Conservation (phyloP, 495 filamentous ascomycete species). For the Beverwykella pulmonaria region DNA sequence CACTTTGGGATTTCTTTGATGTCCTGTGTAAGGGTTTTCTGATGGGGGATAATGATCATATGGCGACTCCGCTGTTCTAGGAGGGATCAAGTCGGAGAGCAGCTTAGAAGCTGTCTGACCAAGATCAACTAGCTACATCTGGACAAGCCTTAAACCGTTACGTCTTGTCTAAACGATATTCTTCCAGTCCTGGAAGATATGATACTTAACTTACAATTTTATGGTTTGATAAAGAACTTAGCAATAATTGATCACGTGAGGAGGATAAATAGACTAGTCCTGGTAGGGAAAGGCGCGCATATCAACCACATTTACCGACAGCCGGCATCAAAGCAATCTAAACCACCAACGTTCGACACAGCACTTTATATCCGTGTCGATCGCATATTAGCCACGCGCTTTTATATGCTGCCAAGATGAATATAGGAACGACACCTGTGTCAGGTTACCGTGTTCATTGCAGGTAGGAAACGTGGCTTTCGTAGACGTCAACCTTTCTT, state of each 20-base stretch:
- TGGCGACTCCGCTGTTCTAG: no score
- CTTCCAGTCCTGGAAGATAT: no score
- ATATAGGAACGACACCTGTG: neutral
- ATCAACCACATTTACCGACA: slow-evolving; percentile 2
- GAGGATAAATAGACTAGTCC: neutral
- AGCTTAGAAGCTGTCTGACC: no score
- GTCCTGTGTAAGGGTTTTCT: no score
- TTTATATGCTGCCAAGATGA: slow-evolving; percentile 5
- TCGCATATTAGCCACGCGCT: neutral
- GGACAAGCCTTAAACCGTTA: no score
- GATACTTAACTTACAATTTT: no score
- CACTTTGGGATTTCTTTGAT: no score
- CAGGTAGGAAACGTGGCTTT: slow-evolving; percentile 22
- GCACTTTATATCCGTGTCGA: neutral
- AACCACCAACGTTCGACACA: neutral
- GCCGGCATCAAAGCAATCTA: slow-evolving; percentile 8
- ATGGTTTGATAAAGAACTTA: no score
- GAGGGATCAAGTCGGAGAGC: no score
- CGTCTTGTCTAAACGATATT: no score
- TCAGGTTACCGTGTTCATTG: neutral
- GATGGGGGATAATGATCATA: no score
- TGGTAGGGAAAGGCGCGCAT: neutral
- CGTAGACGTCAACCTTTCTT: neutral
- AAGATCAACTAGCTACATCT: no score
- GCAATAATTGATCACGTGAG: neutral